Evolutionary conservation across 768 basidiomycete genomes (phyloP).

Genomic region (Boletus rubroflammeus): DNA sequence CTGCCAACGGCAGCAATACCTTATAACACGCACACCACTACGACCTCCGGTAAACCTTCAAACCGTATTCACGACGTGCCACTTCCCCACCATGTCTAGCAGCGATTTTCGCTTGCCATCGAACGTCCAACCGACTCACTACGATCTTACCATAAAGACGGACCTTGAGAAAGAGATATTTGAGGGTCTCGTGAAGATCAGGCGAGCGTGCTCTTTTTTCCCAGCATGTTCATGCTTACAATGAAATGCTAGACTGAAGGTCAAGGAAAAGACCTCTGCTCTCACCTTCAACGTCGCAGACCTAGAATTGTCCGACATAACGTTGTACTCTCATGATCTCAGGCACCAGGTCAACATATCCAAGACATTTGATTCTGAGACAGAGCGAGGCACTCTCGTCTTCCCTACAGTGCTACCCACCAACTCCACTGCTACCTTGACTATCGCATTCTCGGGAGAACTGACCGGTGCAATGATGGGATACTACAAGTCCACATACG

Average conservation of each 20-base stretch:
- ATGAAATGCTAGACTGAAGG: conserved; percentile 48
- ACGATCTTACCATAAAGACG: conserved; percentile 75
- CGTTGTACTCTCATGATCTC: conserved; percentile 53
- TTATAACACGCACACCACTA: not conserved
- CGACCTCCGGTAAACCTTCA: not conserved
- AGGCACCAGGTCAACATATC: conserved; percentile 44
- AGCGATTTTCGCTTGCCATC: conserved; percentile 53
- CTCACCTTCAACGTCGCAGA: conserved; percentile 65
- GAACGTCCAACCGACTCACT: conserved; percentile 67
- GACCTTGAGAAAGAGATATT: conserved; percentile 78
- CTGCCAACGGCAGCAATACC: not conserved
- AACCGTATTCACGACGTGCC: conserved; percentile 1
- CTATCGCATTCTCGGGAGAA: conserved; percentile 63
- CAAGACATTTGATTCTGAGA: conserved; percentile 52
- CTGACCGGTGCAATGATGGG: conserved; percentile 76
- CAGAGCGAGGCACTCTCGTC: conserved; percentile 62
- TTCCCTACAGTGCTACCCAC: conserved; percentile 60
- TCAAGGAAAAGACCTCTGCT: conserved; percentile 55
- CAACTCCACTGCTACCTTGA: conserved; percentile 67
- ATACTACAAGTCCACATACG: conserved; percentile 71
- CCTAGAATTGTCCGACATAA: conserved; percentile 55
- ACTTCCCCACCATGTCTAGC: conserved; percentile 12
- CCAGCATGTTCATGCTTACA: not conserved
- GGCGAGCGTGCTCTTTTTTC: conserved; percentile 38
- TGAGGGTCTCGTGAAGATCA: conserved; percentile 70